Conservation (phyloP, 306 rosid genomes). For the Rosa persica region DNA sequence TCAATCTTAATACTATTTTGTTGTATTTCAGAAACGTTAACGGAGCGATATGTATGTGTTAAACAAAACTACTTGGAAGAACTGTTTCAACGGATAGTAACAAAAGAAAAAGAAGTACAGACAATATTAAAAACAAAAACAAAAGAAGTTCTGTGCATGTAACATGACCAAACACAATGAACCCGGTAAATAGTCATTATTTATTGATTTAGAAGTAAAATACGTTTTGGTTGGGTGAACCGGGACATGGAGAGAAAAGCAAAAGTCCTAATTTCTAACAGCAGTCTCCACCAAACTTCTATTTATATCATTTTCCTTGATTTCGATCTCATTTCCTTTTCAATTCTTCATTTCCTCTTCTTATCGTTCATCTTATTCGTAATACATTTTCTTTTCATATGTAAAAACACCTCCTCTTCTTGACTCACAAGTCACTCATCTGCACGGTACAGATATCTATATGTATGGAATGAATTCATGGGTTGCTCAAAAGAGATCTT, state of each 20-base stretch:
- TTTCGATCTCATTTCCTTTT: neutral
- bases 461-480: neutral
- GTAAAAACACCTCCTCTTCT: neutral
- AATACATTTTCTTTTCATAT: neutral
- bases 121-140: neutral
- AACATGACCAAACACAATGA: neutral
- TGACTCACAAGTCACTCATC: neutral
- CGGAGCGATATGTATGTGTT: too few relatives aligned
- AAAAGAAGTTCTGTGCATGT: neutral
- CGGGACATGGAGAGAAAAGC: neutral
- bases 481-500: neutral
- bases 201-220: neutral
- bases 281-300: neutral
- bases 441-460: neutral
- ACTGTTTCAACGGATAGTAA: neutral
- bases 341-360: neutral
- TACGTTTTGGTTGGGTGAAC: slow-evolving; percentile 9
- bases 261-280: neutral
- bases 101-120: neutral
- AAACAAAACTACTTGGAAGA: neutral
- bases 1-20: neutral
- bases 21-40: too few relatives aligned
- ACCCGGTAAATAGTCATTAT: neutral
- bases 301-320: neutral
- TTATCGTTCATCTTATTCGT: neutral